Percentiles rank a stretch among this genome's conserved stretches.
Conservation (phyloP, 331 rosid species). For the Pyracantha coccinea region DNA sequence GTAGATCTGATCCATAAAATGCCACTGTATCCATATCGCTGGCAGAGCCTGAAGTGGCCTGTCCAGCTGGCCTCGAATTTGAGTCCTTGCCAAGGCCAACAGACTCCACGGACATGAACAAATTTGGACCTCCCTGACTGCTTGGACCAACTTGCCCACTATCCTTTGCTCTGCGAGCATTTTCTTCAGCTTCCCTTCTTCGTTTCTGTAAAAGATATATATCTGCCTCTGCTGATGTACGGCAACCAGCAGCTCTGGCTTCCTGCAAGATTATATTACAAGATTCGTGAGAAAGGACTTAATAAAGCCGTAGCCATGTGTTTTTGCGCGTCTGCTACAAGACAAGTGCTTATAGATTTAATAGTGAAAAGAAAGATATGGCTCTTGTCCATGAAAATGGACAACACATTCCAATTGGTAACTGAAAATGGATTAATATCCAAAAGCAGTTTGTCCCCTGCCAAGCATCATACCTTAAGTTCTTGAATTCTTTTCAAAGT, state of each 20-base stretch:
- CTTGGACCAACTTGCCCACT: conserved; percentile 50
- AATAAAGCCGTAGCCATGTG: not conserved
- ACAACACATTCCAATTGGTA: not conserved
- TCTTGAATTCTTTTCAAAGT: conserved; percentile 60
- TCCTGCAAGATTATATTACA: conserved; percentile 39
- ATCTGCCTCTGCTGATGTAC: conserved; percentile 58
- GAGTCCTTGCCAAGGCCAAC: conserved; percentile 48
- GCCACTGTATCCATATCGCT: conserved; percentile 53
- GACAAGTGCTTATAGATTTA: not conserved
- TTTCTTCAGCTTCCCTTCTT: conserved; percentile 66
- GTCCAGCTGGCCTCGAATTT: conserved; percentile 53
- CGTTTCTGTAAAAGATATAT: conserved; percentile 57
- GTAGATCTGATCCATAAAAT: conserved; percentile 65
- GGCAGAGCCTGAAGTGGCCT: conserved; percentile 49
- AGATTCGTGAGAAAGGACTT: not conserved
- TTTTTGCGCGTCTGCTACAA: not conserved
- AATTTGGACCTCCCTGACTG: conserved; percentile 59
- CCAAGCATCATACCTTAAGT: conserved; percentile 58
- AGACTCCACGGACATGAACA: conserved; percentile 51
- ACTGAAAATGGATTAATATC: not conserved
- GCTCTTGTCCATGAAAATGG: not conserved
- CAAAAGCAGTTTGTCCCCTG: conserved; percentile 1
- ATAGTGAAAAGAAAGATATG: not conserved
- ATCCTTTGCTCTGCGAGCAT: conserved; percentile 49
- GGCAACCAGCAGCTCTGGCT: conserved; percentile 79